These are phyloP conservation scores for Atalantia buxifolia DNA, from an alignment of 345 rosid genomes.

Conservation along the genomic window DNA sequence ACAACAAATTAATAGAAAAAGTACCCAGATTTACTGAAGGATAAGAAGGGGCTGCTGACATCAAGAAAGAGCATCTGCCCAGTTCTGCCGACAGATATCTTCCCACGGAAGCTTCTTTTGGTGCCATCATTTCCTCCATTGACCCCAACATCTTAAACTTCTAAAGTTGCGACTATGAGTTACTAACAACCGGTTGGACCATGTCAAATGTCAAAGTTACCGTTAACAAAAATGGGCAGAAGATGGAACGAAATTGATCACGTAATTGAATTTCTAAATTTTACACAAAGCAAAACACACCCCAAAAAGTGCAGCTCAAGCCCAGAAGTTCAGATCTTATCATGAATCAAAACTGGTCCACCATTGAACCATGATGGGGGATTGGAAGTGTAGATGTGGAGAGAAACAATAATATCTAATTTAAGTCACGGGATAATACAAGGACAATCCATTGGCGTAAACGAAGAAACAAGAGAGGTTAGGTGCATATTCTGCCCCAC, in stretches of 20 bases:
- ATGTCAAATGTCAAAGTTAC: not conserved
- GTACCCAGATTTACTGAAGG: slow-evolving; percentile 1
- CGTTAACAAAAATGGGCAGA: not conserved
- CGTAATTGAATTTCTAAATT: not conserved
- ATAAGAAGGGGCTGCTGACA: slow-evolving; percentile 18
- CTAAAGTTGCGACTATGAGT: not conserved
- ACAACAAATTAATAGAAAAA: not conserved
- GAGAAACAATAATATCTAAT: not conserved
- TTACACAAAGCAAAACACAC: not conserved
- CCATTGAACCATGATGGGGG: slow-evolving; percentile 9
- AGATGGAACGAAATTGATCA: not conserved
- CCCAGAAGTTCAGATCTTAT: not conserved
- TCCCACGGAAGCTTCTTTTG: slow-evolving; percentile 8
- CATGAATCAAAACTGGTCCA: slow-evolving; percentile 6
- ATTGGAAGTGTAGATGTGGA: not conserved
- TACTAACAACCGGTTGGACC: not conserved
- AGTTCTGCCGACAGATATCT: slow-evolving; percentile 12
- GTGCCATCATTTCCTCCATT: slow-evolving; percentile 9
- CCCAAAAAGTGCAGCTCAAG: not conserved
- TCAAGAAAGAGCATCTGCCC: not conserved
- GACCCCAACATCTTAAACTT: not conserved
- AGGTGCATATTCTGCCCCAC: slow-evolving; percentile 5
- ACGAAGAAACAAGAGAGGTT: slow-evolving; percentile 10
- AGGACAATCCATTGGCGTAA: slow-evolving; percentile 1
- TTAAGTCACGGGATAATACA: not conserved